Evolutionary conservation across 225 moss, liverwort and hornwort species (phyloP).

Genomic region (Polytrichum formosum): DNA sequence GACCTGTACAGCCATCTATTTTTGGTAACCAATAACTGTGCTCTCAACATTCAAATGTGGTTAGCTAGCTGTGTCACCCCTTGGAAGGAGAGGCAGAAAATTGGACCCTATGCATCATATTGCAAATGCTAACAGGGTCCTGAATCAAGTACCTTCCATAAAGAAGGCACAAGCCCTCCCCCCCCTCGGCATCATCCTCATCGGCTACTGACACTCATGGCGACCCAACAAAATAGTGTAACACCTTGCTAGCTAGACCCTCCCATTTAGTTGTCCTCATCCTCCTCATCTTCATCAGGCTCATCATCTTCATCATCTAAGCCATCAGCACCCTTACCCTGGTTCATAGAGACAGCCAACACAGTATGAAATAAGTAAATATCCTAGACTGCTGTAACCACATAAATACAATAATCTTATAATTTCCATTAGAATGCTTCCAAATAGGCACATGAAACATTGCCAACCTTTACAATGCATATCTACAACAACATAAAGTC

Average conservation of each 20-base stretch:
- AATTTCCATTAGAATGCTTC: too few species aligned
- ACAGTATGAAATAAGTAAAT: too few species aligned
- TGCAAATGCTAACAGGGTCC: slow-evolving; percentile 28
- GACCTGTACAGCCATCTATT: slow-evolving; percentile 2
- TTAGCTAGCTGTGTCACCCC: slow-evolving; percentile 24
- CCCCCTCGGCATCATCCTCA: slow-evolving; percentile 19
- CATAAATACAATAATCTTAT: too few species aligned
- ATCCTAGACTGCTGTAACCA: too few species aligned
- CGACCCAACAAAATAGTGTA: slow-evolving; percentile 14
- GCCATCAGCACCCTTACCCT: slow-evolving; percentile 77
- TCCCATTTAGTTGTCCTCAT: slow-evolving; percentile 54
- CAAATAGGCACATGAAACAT: too few species aligned
- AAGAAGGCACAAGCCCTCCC: slow-evolving; percentile 21
- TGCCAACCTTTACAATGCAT: too few species aligned
- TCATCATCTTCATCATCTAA: slow-evolving; percentile 90
- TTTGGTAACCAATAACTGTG: slow-evolving; percentile 21
- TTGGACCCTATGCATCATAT: slow-evolving; percentile 28
- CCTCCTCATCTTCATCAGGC: slow-evolving; percentile 83
- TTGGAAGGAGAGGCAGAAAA: slow-evolving; percentile 31
- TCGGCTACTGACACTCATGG: slow-evolving; percentile 12
- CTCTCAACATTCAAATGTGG: slow-evolving; percentile 30
- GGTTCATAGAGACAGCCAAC: not conserved
- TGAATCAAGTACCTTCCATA: slow-evolving; percentile 18
- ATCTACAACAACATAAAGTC: too few species aligned
- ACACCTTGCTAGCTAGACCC: slow-evolving; percentile 5